Conservation (phyloP, 371 early-diverging fungal species). For the Modicella reniformis region DNA sequence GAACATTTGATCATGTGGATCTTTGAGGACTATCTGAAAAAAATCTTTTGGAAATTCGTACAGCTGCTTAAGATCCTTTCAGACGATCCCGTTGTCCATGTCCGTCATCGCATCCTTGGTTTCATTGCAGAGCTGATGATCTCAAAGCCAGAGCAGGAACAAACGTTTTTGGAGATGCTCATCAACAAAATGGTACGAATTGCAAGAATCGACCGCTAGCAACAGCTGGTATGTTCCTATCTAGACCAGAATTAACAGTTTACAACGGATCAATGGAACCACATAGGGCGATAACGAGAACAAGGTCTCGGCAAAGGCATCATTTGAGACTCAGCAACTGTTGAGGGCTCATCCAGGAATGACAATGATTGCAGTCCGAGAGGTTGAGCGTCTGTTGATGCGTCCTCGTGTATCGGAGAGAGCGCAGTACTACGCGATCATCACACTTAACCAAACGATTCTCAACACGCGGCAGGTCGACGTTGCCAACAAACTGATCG, state of each 20-base stretch:
- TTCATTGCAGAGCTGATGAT: slow-evolving; percentile 81
- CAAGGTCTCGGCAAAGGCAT: slow-evolving; percentile 87
- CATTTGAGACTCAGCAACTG: slow-evolving; percentile 78
- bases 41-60: slow-evolving; percentile 87
- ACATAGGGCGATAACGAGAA: slow-evolving; percentile 87
- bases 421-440: slow-evolving; percentile 88
- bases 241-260: too few relatives aligned
- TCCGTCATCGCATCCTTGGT: slow-evolving; percentile 80
- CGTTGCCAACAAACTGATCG: slow-evolving; percentile 85
- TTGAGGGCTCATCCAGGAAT: slow-evolving; percentile 85
- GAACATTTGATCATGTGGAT: slow-evolving; percentile 86
- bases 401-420: slow-evolving; percentile 75
- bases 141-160: slow-evolving; percentile 94
- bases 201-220: too few relatives aligned
- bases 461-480: slow-evolving; percentile 75
- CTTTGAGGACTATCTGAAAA: slow-evolving; percentile 94
- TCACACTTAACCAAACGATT: slow-evolving; percentile 91
- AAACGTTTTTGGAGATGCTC: slow-evolving; percentile 87
- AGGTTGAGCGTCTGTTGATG: slow-evolving; percentile 86
- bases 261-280: too few relatives aligned
- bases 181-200: slow-evolving; percentile 87
- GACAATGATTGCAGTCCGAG: slow-evolving; percentile 87
- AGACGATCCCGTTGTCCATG: slow-evolving; percentile 85
- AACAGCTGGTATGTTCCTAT: too few relatives aligned
- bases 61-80: slow-evolving; percentile 79